Evolutionary conservation across 2,329 filamentous ascomycete genomes (phyloP), one percentile per base, ranked within the genome.

Genomic region (Trichophyton mentagrophytes): DNA sequence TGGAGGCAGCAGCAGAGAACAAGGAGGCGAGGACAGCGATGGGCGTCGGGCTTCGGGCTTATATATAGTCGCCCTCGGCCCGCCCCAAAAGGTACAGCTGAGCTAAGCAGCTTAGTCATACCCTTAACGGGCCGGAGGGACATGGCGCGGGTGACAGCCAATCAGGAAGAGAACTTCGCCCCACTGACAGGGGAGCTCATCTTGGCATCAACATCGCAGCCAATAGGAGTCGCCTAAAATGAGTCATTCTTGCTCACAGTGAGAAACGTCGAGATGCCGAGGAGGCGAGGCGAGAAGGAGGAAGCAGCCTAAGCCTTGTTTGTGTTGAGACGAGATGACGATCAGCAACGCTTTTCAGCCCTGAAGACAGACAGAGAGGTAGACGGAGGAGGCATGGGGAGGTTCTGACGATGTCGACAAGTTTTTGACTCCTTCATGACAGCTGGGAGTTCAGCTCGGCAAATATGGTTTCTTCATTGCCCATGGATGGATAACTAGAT

Each of bases 401-500:
- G 17, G 33, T 42, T 57, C 55, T 40, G 55, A 40, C 53, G 55
- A 57, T 57, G 55, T 57, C 30, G 55, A 57, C 55, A 57, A 42
- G 55, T 22, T 20, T 20, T 30, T 53, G 30, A 42, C 17, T 40
- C 55, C 33, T 25, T 57, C 55, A 57, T 57, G 11, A 30, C 4
- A n/a, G 22, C 22, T 53, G 49, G 49, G 30, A 57, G 30, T 40
- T 40, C 55, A 57, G 55, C 42, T 57, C 55, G 55, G 30, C 55
- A 40, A 57, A 42, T 38, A 11, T 40, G 55, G 3, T n/a, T 25
- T 57, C 27, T 57, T 42, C 30, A 38, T 38, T 38, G 33, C 33
- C 33, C 33, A 13, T 13, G 33, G 33, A 13, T 13, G 33, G 33
- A 38, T 38, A 17, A 17, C 17, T 17, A 13, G 33, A 13, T 13